These are phyloP conservation scores for Epichloe hybrida DNA, from an alignment of 2,329 filamentous ascomycete species.

Conservation along the genomic window DNA sequence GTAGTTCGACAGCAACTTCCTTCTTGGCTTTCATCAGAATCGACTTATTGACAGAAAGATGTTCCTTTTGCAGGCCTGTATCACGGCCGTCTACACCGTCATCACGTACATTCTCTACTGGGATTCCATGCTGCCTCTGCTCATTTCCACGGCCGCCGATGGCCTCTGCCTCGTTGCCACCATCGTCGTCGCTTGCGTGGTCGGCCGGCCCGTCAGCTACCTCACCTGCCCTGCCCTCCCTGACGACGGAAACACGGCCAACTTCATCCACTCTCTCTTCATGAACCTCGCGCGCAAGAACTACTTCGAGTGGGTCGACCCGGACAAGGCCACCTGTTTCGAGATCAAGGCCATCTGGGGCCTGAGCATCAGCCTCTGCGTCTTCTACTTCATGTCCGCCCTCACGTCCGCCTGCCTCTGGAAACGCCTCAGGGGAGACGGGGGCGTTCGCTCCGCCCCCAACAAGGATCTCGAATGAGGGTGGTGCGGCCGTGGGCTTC, in stretches of 20 bases:
- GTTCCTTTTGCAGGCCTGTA: constrained; percentile 47
- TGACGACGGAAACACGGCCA: constrained; percentile 25
- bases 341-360: constrained; percentile 86
- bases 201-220: constrained; percentile 70
- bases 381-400: constrained; percentile 52
- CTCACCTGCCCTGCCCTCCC: constrained; percentile 52
- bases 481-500: constrained; percentile 31
- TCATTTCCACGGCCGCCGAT: constrained; percentile 55
- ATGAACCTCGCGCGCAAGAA: constrained; percentile 23
- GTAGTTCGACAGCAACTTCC: too few species aligned
- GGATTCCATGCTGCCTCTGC: constrained; percentile 61
- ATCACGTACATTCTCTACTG: constrained; percentile 73
- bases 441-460: constrained; percentile 16
- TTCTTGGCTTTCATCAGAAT: background rate
- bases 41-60: too few species aligned
- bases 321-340: constrained; percentile 53
- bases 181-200: constrained; percentile 60
- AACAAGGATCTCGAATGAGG: constrained; percentile 42
- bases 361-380: constrained; percentile 63
- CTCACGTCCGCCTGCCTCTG: constrained; percentile 47
- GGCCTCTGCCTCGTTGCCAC: constrained; percentile 58
- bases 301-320: constrained; percentile 33
- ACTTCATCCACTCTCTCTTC: constrained; percentile 30
- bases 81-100: constrained; percentile 65
- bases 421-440: constrained; percentile 38